Conservation (phyloP, 345 rosid genomes). For the Citrus australasica region DNA sequence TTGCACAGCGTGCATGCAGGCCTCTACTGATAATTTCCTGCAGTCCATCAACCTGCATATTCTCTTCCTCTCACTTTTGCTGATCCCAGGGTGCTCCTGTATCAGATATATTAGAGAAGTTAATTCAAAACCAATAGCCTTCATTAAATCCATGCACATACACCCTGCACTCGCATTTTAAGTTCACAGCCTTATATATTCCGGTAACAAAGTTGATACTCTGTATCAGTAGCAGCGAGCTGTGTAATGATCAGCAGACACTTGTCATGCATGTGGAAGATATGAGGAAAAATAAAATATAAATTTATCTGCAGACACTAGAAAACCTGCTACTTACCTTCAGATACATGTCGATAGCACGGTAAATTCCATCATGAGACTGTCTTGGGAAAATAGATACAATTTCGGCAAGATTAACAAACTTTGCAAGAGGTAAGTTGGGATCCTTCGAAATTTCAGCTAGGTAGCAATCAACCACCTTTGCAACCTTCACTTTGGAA, state of each 20-base stretch:
- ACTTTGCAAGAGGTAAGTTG: constrained; percentile 38
- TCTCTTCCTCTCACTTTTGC: constrained; percentile 68
- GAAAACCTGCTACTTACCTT: constrained; percentile 40
- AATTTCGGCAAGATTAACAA: constrained; percentile 39
- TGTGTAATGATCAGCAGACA: not conserved
- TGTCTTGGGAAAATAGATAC: constrained; percentile 49
- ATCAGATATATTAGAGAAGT: not conserved
- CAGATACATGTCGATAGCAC: constrained; percentile 70
- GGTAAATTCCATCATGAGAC: constrained; percentile 66
- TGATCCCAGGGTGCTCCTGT: constrained; percentile 61
- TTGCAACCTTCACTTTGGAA: constrained; percentile 47
- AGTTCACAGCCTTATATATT: not conserved
- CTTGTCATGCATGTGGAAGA: not conserved
- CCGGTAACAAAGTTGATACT: not conserved
- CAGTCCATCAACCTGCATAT: constrained; percentile 73
- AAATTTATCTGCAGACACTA: not conserved
- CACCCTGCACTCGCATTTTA: not conserved
- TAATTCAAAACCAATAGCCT: not conserved
- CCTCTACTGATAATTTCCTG: constrained; percentile 73
- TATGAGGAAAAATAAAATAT: not conserved
- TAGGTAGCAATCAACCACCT: constrained; percentile 58
- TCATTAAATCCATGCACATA: not conserved
- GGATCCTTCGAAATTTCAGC: constrained; percentile 62
- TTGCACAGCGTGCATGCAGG: constrained; percentile 82
- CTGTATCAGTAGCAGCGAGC: not conserved